Conservation (phyloP, 208 protist genomes). For the Leishmania martiniquensis region DNA sequence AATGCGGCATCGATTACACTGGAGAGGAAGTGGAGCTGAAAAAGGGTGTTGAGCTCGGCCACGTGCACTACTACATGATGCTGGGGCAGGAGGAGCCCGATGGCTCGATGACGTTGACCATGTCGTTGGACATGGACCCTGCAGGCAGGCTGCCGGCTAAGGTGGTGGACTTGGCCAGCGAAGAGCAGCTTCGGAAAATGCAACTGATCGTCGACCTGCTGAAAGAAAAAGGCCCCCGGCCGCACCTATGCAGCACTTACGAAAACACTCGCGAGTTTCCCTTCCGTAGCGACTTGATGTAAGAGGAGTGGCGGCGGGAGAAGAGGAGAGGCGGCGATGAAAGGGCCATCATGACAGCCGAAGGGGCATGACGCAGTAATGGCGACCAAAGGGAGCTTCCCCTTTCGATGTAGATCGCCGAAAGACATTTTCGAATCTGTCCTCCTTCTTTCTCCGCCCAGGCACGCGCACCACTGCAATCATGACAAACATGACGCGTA, state of each 20-base stretch:
- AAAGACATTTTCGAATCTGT: neutral
- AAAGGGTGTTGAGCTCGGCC: slow-evolving; percentile 24
- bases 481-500: too few species aligned
- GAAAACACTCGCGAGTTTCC: slow-evolving; percentile 33
- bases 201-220: slow-evolving; percentile 24
- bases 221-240: slow-evolving; percentile 7
- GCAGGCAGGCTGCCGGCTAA: slow-evolving; percentile 32
- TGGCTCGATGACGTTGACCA: slow-evolving; percentile 44
- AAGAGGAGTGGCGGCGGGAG: neutral
- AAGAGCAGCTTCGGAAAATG: slow-evolving; percentile 40
- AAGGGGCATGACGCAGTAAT: neutral
- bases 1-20: slow-evolving; percentile 41
- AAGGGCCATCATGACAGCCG: neutral
- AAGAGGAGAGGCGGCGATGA: neutral
- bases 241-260: slow-evolving; percentile 21
- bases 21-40: slow-evolving; percentile 15
- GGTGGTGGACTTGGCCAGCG: slow-evolving; percentile 30
- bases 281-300: neutral
- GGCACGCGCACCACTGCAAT: neutral
- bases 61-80: slow-evolving; percentile 35
- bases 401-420: neutral
- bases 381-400: neutral
- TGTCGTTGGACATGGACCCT: slow-evolving; percentile 46
- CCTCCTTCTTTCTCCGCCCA: neutral
- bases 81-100: slow-evolving; percentile 48